Evolutionary conservation across 2,329 filamentous ascomycete genomes (phyloP).

Genomic region (Cephalotrichum gorgonifer): DNA sequence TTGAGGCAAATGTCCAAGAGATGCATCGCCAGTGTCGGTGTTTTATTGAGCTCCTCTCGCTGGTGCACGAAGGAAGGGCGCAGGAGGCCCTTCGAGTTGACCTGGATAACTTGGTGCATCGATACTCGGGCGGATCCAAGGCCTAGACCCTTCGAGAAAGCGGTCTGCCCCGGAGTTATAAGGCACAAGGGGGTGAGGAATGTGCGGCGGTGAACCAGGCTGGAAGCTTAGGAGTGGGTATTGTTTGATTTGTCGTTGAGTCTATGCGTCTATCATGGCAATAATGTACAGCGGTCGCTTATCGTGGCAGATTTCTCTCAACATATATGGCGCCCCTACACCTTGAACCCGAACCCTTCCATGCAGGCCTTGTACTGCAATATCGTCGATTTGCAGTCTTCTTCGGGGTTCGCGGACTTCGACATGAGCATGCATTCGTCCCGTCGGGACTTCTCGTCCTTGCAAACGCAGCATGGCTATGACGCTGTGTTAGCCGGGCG

Average conservation of each 20-base stretch:
- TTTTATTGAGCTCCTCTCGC: not conserved
- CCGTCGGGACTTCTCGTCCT: constrained; percentile 79
- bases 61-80: constrained; percentile 3
- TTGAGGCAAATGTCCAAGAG: not conserved
- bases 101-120: not conserved
- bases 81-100: not conserved
- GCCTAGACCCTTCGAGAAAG: not conserved
- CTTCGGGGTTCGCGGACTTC: constrained; percentile 67
- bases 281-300: constrained; percentile 4
- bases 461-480: constrained; percentile 96
- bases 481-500: not conserved
- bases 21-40: constrained; percentile 1
- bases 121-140: not conserved
- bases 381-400: constrained; percentile 74
- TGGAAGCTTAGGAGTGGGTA: not conserved
- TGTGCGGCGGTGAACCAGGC: not conserved
- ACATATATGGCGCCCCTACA: constrained; percentile 19
- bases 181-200: not conserved
- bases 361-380: constrained; percentile 86
- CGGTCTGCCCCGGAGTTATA: not conserved
- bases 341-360: constrained; percentile 83
- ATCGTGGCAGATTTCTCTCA: constrained; percentile 1
- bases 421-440: constrained; percentile 99
- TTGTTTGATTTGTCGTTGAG: constrained; percentile 3
- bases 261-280: constrained; percentile 3